Percentiles rank a stretch among this genome's conserved stretches.
Conservation (phyloP, 2,329 filamentous ascomycete species). For the Chrysosporium queenslandicum region DNA sequence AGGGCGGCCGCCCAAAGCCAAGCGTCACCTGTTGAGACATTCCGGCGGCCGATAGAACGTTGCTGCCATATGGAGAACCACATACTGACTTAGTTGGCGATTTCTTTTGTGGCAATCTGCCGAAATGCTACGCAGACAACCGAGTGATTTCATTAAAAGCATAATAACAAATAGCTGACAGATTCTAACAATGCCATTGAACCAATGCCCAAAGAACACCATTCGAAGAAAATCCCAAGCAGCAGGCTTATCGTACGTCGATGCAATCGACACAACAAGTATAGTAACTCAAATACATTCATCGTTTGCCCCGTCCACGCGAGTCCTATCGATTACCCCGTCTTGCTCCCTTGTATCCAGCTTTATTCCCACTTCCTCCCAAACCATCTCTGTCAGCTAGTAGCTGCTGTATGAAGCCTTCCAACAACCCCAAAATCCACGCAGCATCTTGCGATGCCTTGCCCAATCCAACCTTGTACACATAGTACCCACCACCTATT, state of each 20-base stretch:
- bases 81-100: no score
- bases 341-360: not conserved
- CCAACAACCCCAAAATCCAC: slow-evolving; percentile 54
- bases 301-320: no score
- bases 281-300: not conserved
- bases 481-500: slow-evolving; percentile 44
- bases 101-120: no score
- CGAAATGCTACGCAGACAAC: no score
- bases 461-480: slow-evolving; percentile 39
- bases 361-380: not conserved
- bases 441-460: slow-evolving; percentile 28
- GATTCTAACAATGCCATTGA: not conserved
- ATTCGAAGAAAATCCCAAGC: not conserved
- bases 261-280: not conserved
- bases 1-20: no score
- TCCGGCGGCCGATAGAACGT: no score
- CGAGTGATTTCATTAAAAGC: no score
- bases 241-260: not conserved
- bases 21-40: no score
- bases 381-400: slow-evolving; percentile 31
- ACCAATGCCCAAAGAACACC: not conserved
- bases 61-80: no score
- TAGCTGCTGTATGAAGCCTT: slow-evolving; percentile 54
- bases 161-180: not conserved
- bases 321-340: not conserved